A percentile compares a stretch with the other conserved stretches of the same genome.
phyloP scores from a whole-genome alignment of 2,329 filamentous ascomycete species.

The Arachnomyces sp. region DNA sequence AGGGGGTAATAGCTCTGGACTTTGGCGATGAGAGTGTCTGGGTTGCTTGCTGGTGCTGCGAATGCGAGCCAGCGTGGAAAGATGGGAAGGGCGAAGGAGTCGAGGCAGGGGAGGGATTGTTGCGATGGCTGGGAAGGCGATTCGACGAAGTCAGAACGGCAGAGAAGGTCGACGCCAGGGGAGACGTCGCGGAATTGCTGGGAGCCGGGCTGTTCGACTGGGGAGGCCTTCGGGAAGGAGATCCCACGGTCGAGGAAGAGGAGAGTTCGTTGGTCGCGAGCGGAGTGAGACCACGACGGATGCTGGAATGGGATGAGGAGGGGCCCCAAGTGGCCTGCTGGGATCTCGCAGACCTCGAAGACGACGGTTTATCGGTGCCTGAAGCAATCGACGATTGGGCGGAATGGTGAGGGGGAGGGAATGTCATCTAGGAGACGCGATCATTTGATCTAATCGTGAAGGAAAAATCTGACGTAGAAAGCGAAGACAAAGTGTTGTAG shows the following conservation, averaged over 20 bases:
- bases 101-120: slow-evolving; percentile 46
- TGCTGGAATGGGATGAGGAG: slow-evolving; percentile 45
- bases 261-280: slow-evolving; percentile 47
- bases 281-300: slow-evolving; percentile 50
- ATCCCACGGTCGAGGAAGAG: slow-evolving; percentile 31
- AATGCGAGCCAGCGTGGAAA: slow-evolving; percentile 44
- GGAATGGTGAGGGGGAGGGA: slow-evolving; percentile 45
- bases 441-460: slow-evolving; percentile 40
- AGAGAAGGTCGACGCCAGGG: slow-evolving; percentile 45
- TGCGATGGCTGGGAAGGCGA: slow-evolving; percentile 44
- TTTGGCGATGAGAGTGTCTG: slow-evolving; percentile 50
- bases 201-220: slow-evolving; percentile 42
- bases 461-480: slow-evolving; percentile 31
- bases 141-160: slow-evolving; percentile 43
- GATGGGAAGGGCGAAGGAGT: slow-evolving; percentile 48
- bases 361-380: slow-evolving; percentile 41
- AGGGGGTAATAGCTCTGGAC: slow-evolving; percentile 47
- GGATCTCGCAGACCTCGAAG: slow-evolving; percentile 34
- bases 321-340: slow-evolving; percentile 52
- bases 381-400: slow-evolving; percentile 45
- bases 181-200: slow-evolving; percentile 42
- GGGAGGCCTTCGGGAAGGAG: slow-evolving; percentile 36
- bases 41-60: slow-evolving; percentile 37
- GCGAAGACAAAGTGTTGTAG: too few species aligned
- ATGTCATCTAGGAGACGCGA: slow-evolving; percentile 49